These are phyloP conservation scores for Aspergillus ruber DNA, from an alignment of 2,329 filamentous ascomycete genomes.

Conservation along the genomic window DNA sequence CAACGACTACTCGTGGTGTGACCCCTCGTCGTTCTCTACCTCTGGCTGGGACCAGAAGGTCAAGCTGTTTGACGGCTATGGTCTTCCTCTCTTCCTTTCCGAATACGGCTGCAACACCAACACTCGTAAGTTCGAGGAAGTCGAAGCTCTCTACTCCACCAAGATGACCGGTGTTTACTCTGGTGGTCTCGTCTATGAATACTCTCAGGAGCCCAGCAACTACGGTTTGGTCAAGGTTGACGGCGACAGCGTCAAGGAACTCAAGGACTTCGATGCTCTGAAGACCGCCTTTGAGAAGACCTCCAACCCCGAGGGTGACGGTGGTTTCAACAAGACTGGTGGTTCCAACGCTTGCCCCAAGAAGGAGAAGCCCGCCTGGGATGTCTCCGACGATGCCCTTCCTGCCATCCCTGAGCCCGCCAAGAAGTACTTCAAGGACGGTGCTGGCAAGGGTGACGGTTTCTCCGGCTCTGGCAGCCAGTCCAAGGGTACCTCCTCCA, in stretches of 20 bases:
- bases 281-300: constrained; percentile 47
- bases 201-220: constrained; percentile 73
- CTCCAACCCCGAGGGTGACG: constrained; percentile 49
- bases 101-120: constrained; percentile 89
- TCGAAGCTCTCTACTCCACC: constrained; percentile 68
- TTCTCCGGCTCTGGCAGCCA: constrained; percentile 52
- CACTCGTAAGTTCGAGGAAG: constrained; percentile 73
- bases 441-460: constrained; percentile 53
- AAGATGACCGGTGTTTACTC: constrained; percentile 90
- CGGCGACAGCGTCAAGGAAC: constrained; percentile 50
- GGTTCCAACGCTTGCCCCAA: constrained; percentile 49
- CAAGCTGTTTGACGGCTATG: constrained; percentile 77
- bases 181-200: constrained; percentile 94
- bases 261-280: constrained; percentile 57
- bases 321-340: constrained; percentile 53
- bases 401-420: constrained; percentile 53
- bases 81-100: constrained; percentile 85
- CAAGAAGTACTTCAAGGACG: constrained; percentile 51
- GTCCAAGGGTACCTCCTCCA: constrained; percentile 46
- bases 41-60: constrained; percentile 88
- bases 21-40: constrained; percentile 66
- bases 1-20: constrained; percentile 75
- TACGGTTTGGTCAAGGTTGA: constrained; percentile 72
- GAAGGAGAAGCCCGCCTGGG: constrained; percentile 49
- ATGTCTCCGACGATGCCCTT: constrained; percentile 48